A percentile compares a stretch with the other conserved stretches of the same genome.
Evolutionary conservation across 768 basidiomycete species (phyloP).

Genomic region (Boletus subparvulus): DNA sequence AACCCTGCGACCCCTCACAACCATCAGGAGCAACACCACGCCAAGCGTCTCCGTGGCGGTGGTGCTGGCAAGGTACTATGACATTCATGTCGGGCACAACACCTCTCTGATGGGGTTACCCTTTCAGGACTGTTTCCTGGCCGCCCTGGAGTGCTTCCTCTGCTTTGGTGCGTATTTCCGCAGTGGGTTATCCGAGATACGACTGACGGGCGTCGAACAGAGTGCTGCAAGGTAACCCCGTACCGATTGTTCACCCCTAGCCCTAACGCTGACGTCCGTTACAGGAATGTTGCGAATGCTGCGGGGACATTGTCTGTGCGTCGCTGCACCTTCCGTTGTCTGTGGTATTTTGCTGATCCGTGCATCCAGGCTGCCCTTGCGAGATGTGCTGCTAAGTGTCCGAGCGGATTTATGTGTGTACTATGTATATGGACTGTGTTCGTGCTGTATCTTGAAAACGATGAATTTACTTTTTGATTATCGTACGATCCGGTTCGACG

Average conservation of each 20-base stretch:
- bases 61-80: conserved; percentile 60
- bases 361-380: conserved; percentile 65
- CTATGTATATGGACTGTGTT: not conserved
- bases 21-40: conserved; percentile 42
- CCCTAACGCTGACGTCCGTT: not conserved
- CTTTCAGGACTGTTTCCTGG: conserved; percentile 65
- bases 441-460: conserved; percentile 14
- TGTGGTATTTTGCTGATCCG: not conserved
- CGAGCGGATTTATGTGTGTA: not conserved
- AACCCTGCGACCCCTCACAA: conserved; percentile 43
- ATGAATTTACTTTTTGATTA: not conserved
- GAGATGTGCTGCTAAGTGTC: conserved; percentile 65
- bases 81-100: not conserved
- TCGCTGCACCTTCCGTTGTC: not conserved
- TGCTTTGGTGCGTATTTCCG: conserved; percentile 58
- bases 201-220: conserved; percentile 31
- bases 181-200: not conserved
- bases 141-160: conserved; percentile 61
- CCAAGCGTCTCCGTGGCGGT: conserved; percentile 66
- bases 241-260: not conserved
- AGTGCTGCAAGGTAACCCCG: conserved; percentile 63
- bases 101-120: not conserved
- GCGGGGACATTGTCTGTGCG: conserved; percentile 71
- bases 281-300: conserved; percentile 70
- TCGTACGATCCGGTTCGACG: not conserved